phyloP scores from a whole-genome alignment of 2,329 filamentous ascomycete species.

The Fusarium aywerte region DNA sequence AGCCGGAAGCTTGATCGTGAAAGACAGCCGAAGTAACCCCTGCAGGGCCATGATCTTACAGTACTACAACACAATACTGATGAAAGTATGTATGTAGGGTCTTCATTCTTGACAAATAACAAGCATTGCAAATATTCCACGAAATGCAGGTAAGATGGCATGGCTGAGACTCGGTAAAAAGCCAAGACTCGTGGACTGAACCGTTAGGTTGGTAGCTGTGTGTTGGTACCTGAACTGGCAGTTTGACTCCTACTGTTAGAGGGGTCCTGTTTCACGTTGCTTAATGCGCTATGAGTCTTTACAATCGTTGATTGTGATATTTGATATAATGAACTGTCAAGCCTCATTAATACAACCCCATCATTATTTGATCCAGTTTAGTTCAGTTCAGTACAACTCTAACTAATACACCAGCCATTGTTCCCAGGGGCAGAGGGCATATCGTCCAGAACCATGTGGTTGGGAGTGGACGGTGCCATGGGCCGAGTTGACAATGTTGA shows the following conservation, averaged over 20 bases:
- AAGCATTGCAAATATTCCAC: not conserved
- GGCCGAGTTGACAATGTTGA: constrained; percentile 1
- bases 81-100: not conserved
- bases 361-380: not conserved
- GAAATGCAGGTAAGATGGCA: constrained; percentile 11
- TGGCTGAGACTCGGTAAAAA: constrained; percentile 6
- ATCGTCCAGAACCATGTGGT: constrained; percentile 24
- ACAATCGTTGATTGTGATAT: not conserved
- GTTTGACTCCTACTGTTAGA: not conserved
- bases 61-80: not conserved
- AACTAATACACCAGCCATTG: constrained; percentile 20
- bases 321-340: not conserved
- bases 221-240: not conserved
- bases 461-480: constrained; percentile 26
- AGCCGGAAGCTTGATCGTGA: constrained; percentile 28
- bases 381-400: constrained; percentile 6
- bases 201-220: not conserved
- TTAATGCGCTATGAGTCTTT: not conserved
- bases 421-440: constrained; percentile 2
- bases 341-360: not conserved
- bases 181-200: not conserved
- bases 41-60: not conserved
- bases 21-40: constrained; percentile 14
- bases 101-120: constrained; percentile 22
- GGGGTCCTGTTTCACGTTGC: not conserved